These are phyloP conservation scores for Botrytis medusae DNA, from an alignment of 2,329 filamentous ascomycete species.

Conservation along the genomic window DNA sequence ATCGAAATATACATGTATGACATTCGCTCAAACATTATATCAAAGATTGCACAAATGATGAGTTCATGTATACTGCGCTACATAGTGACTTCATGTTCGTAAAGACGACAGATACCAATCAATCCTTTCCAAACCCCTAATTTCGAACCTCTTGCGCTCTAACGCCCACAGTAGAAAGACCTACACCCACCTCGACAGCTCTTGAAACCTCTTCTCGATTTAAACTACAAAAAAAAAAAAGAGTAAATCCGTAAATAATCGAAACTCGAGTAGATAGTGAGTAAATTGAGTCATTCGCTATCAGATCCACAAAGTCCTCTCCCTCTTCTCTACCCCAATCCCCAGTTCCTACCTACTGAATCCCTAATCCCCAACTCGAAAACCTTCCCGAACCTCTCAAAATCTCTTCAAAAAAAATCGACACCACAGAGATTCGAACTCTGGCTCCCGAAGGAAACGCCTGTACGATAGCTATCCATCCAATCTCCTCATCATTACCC, in stretches of 20 bases:
- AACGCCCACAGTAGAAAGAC: background rate
- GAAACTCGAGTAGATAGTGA: background rate
- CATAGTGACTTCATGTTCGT: background rate
- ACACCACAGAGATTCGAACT: constrained; percentile 46
- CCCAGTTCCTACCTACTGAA: no score
- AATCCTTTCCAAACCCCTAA: background rate
- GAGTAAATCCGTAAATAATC: background rate
- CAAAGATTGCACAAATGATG: background rate
- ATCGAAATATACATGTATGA: background rate
- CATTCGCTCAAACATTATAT: background rate
- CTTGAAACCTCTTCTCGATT: background rate
- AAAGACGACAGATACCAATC: background rate
- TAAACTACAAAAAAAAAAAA: background rate
- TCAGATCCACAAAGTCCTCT: no score
- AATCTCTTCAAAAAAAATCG: background rate
- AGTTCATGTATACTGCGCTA: no score
- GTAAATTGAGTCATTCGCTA: background rate
- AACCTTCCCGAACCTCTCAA: background rate
- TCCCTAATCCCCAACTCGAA: no score
- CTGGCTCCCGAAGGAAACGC: constrained; percentile 44
- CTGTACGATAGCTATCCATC: constrained; percentile 23
- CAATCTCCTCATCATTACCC: background rate
- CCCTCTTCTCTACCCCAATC: no score
- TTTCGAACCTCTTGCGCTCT: background rate
- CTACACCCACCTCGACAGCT: background rate